phyloP scores from a whole-genome alignment of 192 early-diverging fungal genomes.

The Coemansia sp. region DNA sequence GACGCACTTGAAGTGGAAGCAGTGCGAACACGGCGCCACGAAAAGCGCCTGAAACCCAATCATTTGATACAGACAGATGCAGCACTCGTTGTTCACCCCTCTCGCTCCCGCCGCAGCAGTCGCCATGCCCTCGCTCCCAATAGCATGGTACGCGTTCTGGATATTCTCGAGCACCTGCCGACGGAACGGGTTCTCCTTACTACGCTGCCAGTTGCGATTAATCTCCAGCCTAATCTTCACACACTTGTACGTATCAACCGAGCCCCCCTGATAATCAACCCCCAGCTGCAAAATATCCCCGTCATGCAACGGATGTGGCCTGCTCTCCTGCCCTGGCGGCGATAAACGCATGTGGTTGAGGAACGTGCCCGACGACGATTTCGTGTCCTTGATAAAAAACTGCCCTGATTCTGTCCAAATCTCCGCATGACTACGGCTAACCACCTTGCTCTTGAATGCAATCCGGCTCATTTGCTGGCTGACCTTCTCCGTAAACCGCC shows the following conservation, averaged over 20 bases:
- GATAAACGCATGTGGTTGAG: conserved; percentile 92
- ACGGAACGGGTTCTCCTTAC: conserved; percentile 62
- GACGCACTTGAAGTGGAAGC: conserved; percentile 93
- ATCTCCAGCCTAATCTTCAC: conserved; percentile 84
- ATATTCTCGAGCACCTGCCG: conserved; percentile 52
- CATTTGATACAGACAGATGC: conserved; percentile 88
- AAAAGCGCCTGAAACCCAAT: conserved; percentile 87
- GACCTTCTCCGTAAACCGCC: conserved; percentile 70
- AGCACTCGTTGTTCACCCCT: conserved; percentile 64
- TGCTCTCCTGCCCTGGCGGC: conserved; percentile 80
- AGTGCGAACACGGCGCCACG: conserved; percentile 89
- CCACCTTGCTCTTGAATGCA: conserved; percentile 91
- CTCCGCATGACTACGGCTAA: conserved; percentile 89
- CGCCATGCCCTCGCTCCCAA: too few relatives aligned
- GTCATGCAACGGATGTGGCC: conserved; percentile 76
- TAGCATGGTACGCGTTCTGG: conserved; percentile 44
- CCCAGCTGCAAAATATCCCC: conserved; percentile 96
- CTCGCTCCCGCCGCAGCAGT: conserved; percentile 25
- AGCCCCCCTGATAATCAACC: conserved; percentile 92
- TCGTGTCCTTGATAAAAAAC: conserved; percentile 93
- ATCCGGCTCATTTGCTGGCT: conserved; percentile 63
- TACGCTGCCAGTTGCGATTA: conserved; percentile 67
- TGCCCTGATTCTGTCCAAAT: conserved; percentile 83
- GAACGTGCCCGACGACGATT: conserved; percentile 97
- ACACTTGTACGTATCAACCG: conserved; percentile 90